These are phyloP conservation scores for Alternaria brassicae DNA, from an alignment of 2,329 filamentous ascomycete species.

Conservation along the genomic window DNA sequence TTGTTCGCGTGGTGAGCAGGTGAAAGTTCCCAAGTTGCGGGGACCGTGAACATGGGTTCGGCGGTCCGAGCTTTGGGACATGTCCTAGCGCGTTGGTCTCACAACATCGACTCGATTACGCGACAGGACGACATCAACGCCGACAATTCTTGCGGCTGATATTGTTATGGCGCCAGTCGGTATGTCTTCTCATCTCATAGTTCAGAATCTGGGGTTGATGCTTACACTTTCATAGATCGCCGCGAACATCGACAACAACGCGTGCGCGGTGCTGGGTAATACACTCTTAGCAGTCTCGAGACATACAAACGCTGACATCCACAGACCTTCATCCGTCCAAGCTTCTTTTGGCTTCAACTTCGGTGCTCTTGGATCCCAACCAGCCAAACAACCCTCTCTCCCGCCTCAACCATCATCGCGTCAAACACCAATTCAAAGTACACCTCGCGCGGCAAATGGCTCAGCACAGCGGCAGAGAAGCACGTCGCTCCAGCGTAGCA, in stretches of 20 bases:
- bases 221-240: conserved; percentile 51
- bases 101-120: conserved; percentile 32
- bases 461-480: conserved; percentile 40
- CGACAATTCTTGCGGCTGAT: conserved; percentile 23
- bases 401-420: conserved; percentile 34
- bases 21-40: conserved; percentile 20
- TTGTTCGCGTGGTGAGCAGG: conserved; percentile 5
- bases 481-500: conserved; percentile 38
- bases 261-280: conserved; percentile 64
- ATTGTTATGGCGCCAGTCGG: conserved; percentile 46
- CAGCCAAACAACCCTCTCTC: conserved; percentile 36
- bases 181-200: conserved; percentile 9
- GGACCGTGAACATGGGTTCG: conserved; percentile 16
- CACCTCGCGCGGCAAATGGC: conserved; percentile 27
- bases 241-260: conserved; percentile 64
- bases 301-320: conserved; percentile 27
- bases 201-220: not conserved
- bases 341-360: conserved; percentile 59
- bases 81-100: conserved; percentile 27
- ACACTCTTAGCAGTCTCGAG: conserved; percentile 20
- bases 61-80: conserved; percentile 12
- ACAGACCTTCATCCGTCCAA: conserved; percentile 57
- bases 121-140: conserved; percentile 14
- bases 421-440: conserved; percentile 35
- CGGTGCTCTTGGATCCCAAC: conserved; percentile 28